Percentiles rank a stretch among this genome's conserved stretches.
These are phyloP conservation scores for Aureoboletus auriporus DNA, from an alignment of 768 basidiomycete species.

Conservation along the genomic window DNA sequence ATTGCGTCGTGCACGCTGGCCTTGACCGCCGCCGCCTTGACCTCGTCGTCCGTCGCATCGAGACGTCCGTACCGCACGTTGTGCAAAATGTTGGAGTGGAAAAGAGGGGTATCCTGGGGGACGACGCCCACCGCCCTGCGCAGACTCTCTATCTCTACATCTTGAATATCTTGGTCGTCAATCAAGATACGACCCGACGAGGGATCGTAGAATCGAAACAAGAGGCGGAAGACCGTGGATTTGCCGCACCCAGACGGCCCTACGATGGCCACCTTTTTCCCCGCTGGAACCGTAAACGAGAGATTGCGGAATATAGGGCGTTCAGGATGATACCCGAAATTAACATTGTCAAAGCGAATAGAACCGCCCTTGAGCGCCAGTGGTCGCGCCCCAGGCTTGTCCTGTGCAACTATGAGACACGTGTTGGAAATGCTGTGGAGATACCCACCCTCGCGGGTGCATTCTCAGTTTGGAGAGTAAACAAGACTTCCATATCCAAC, in stretches of 20 bases:
- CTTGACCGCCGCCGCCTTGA: slow-evolving; percentile 74
- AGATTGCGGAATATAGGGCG: slow-evolving; percentile 88
- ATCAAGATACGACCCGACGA: slow-evolving; percentile 73
- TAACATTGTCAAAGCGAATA: slow-evolving; percentile 89
- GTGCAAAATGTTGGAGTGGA: slow-evolving; percentile 93
- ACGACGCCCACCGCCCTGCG: slow-evolving; percentile 85
- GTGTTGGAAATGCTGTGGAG: neutral
- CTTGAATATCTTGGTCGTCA: slow-evolving; percentile 83
- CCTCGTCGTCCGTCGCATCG: slow-evolving; percentile 86
- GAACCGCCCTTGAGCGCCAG: slow-evolving; percentile 74
- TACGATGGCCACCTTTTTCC: slow-evolving; percentile 95
- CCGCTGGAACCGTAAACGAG: slow-evolving; percentile 89
- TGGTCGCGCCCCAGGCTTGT: slow-evolving; percentile 62
- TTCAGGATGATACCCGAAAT: slow-evolving; percentile 87
- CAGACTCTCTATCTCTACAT: slow-evolving; percentile 67
- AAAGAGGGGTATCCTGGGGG: slow-evolving; percentile 96
- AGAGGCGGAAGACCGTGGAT: slow-evolving; percentile 90
- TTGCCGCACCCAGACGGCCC: slow-evolving; percentile 98
- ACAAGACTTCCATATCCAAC: slow-evolving; percentile 94
- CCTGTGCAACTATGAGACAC: slow-evolving; percentile 39
- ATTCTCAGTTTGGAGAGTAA: slow-evolving; percentile 84
- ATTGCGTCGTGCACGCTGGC: slow-evolving; percentile 88
- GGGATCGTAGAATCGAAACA: slow-evolving; percentile 94
- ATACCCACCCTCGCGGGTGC: slow-evolving; percentile 54
- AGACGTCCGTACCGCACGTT: slow-evolving; percentile 92